These are phyloP conservation scores for Podospora tetraspora DNA, from an alignment of 495 filamentous ascomycete genomes.

Conservation along the genomic window DNA sequence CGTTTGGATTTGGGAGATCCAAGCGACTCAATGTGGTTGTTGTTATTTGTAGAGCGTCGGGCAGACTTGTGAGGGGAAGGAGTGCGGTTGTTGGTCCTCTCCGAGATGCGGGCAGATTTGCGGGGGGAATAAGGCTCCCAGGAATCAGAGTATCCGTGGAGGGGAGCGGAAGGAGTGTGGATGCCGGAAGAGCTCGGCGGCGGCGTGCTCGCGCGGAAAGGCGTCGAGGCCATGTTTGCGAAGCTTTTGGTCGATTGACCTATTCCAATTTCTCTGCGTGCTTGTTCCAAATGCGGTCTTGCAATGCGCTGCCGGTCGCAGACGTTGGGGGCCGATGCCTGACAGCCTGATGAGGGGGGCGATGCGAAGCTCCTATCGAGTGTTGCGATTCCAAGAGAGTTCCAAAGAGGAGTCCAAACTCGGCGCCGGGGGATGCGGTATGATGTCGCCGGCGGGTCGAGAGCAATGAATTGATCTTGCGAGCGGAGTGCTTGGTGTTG, in stretches of 20 bases:
- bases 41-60: slow-evolving; percentile 11
- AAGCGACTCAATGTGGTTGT: slow-evolving; percentile 24
- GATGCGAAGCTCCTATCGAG: neutral
- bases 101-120: slow-evolving; percentile 50
- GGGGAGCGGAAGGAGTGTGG: slow-evolving; percentile 67
- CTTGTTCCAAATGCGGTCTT: neutral
- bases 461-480: neutral
- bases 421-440: neutral
- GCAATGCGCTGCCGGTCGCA: neutral
- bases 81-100: slow-evolving; percentile 35
- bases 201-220: slow-evolving; percentile 17
- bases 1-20: slow-evolving; percentile 29
- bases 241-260: neutral
- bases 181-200: slow-evolving; percentile 62
- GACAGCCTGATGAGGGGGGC: neutral
- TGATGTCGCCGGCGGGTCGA: neutral
- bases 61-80: slow-evolving; percentile 42
- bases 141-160: slow-evolving; percentile 62
- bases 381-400: neutral
- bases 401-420: neutral
- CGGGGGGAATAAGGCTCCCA: slow-evolving; percentile 65
- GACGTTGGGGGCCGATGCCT: neutral
- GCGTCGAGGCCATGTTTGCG: neutral
- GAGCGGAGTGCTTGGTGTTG: neutral
- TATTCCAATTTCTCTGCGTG: neutral